phyloP scores from a whole-genome alignment of 257 asterid genomes.

The Gentiana straminea region DNA sequence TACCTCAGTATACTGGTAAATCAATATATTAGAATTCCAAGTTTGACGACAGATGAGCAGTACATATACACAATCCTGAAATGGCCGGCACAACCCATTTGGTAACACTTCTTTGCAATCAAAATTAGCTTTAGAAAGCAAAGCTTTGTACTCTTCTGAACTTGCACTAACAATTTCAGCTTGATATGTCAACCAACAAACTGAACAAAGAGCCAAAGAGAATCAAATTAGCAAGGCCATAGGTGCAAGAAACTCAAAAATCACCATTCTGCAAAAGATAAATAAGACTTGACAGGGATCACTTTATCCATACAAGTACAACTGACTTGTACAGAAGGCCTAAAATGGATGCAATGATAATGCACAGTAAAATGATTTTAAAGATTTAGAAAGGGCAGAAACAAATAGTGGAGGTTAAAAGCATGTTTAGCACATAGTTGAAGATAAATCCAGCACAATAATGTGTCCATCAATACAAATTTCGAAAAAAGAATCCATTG shows the following conservation, averaged over 20 bases:
- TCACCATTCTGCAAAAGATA: too few species aligned
- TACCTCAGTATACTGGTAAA: slow-evolving; percentile 14
- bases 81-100: slow-evolving; percentile 14
- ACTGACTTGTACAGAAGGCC: neutral
- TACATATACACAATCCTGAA: slow-evolving; percentile 34
- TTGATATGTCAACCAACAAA: slow-evolving; percentile 2
- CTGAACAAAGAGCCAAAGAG: slow-evolving; percentile 2
- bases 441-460: too few species aligned
- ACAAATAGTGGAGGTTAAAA: too few species aligned
- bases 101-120: slow-evolving; percentile 11
- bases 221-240: neutral
- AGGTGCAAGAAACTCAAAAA: neutral
- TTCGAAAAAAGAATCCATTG: too few species aligned
- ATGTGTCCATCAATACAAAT: too few species aligned
- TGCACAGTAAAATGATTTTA: neutral
- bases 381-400: too few species aligned
- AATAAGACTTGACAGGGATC: too few species aligned
- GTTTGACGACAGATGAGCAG: slow-evolving; percentile 28
- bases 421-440: too few species aligned
- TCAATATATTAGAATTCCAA: slow-evolving; percentile 26
- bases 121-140: neutral
- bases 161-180: slow-evolving; percentile 2
- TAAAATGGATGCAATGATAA: neutral
- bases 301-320: too few species aligned
- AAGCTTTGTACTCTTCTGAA: neutral